Evolutionary conservation across 2,329 filamentous ascomycete genomes (phyloP).

Genomic region (Thermochaetoides dissita): DNA sequence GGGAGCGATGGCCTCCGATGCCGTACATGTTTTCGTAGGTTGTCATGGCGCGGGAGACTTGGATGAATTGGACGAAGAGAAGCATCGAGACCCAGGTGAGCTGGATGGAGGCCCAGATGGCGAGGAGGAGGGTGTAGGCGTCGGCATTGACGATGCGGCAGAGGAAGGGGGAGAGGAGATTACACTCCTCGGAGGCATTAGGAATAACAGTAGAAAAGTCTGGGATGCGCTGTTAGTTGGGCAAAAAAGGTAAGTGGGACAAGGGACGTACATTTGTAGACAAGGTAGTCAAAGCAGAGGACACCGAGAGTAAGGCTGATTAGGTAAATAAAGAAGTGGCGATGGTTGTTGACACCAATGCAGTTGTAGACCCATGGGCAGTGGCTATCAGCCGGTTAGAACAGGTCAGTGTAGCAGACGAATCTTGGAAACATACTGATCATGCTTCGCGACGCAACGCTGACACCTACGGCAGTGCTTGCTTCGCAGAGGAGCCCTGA

Average conservation of each 20-base stretch:
- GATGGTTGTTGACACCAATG: constrained; percentile 86
- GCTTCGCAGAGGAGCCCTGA: constrained; percentile 77
- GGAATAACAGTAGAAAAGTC: constrained; percentile 49
- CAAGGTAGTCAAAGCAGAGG: constrained; percentile 53
- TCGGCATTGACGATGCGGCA: constrained; percentile 71
- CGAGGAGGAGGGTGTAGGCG: constrained; percentile 67
- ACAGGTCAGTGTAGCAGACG: too few relatives aligned
- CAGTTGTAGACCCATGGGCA: constrained; percentile 98
- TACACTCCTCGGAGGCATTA: constrained; percentile 46
- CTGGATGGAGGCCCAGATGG: constrained; percentile 69
- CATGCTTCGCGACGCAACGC: constrained; percentile 88
- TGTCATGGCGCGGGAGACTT: constrained; percentile 83
- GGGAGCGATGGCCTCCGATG: constrained; percentile 44
- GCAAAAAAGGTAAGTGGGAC: neutral
- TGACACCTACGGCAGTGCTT: constrained; percentile 91
- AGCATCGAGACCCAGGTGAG: constrained; percentile 97
- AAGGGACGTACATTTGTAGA: constrained; percentile 47
- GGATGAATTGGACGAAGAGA: constrained; percentile 80
- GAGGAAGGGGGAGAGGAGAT: constrained; percentile 57
- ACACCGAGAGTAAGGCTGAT: constrained; percentile 65
- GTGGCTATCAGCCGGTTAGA: too few relatives aligned
- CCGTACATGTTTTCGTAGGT: constrained; percentile 95
- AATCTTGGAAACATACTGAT: constrained; percentile 70
- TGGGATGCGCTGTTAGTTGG: constrained; percentile 18
- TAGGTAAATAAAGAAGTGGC: constrained; percentile 89